phyloP scores from a whole-genome alignment of 331 rosid species.

The Telfairia occidentalis region DNA sequence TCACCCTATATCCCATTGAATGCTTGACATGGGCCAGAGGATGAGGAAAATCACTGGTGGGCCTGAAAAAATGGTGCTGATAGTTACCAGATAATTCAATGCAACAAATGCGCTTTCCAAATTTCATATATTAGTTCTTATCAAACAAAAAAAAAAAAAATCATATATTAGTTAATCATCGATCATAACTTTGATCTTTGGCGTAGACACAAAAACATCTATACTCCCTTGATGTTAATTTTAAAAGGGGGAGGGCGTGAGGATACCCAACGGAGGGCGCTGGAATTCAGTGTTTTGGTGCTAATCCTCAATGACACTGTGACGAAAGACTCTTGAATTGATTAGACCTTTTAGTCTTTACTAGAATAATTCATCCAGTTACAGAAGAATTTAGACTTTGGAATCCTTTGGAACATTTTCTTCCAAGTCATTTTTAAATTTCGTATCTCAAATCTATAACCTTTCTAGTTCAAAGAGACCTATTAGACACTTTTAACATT shows the following conservation, averaged over 20 bases:
- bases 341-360: not conserved
- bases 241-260: not conserved
- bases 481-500: too few species aligned
- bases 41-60: constrained; percentile 86
- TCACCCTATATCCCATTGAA: constrained; percentile 60
- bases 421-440: not conserved
- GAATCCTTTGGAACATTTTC: not conserved
- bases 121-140: not conserved
- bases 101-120: constrained; percentile 6
- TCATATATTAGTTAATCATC: not conserved
- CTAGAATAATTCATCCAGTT: not conserved
- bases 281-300: not conserved
- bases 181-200: not conserved
- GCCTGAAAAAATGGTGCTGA: constrained; percentile 39
- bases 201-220: not conserved
- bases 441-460: not conserved
- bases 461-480: too few species aligned
- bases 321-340: not conserved
- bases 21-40: constrained; percentile 83
- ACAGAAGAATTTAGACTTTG: not conserved
- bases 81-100: constrained; percentile 3
- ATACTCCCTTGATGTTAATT: not conserved
- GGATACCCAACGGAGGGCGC: not conserved
- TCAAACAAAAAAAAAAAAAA: too few species aligned
- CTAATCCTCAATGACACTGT: not conserved